Base-by-base conservation (phyloP, 257 asterid genomes). In the Capsicum rhomboideum region DNA sequence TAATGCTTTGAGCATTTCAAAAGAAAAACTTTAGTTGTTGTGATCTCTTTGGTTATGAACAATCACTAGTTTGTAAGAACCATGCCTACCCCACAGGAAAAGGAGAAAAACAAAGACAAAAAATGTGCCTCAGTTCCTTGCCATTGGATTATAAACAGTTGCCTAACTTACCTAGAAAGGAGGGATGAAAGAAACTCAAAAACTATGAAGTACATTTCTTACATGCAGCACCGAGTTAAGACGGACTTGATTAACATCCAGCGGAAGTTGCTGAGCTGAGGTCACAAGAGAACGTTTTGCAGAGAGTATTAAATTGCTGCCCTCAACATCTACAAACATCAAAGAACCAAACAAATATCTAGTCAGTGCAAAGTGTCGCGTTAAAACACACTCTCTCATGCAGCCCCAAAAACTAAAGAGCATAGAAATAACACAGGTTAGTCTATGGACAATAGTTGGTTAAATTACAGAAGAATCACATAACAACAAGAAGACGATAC, bases 201-300 rank as follows among this genome's bases (percentile, higher is more conserved):
- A 82, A 85, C 71, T 63, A 78, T 1, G 78, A 20, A 84, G 82
- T 17, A 53, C 80, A 61, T 83, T 59, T 78, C 98, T 92, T 91
- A 97, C 99, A 84, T 88, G 99, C 89, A 95, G 94, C 88, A 93
- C 90, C 16, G 98, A 89, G 85, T 92, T 94, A 84, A 86, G 90
- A 75, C 68, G 78, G 88, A 97, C 87, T 85, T 93, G 98, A 87
- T 82, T 88, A 82, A 92, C 86, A 88, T 97, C 98, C 86, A 81
- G 83, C 28, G 99, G 99, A 87, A 97, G 97, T 86, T 92, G 92
- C 58, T 85, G 84, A 61, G 86, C 85, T 78, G 97, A 90, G 80
- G 89, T 89, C 85, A 93, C 88, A 40, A 97, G 93, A 54, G 99
- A 93, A 88, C 88, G 87, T 90, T 97, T 97, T 53, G 98, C 98